Evolutionary conservation across 495 filamentous ascomycete species (phyloP).

Genomic region (Aspergillus cristatus): DNA sequence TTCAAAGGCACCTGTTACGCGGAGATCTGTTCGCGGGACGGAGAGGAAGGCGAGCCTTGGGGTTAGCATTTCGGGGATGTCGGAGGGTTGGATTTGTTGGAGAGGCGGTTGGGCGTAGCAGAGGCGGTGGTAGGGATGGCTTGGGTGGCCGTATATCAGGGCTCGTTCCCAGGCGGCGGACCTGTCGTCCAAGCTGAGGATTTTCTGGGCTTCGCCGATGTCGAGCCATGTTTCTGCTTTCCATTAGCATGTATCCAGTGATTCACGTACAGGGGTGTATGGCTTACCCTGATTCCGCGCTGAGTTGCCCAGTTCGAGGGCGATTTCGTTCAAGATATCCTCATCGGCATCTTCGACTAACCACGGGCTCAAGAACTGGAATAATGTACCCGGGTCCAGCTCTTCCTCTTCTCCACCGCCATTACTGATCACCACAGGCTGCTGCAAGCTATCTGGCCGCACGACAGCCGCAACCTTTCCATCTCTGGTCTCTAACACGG

Average conservation of each 20-base stretch:
- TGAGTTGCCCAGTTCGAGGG: constrained; percentile 2
- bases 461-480: constrained; percentile 1
- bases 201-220: constrained; percentile 18
- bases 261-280: not conserved
- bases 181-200: constrained; percentile 37
- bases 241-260: constrained; percentile 2
- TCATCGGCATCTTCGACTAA: constrained; percentile 1
- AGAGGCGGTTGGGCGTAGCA: constrained; percentile 11
- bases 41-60: constrained; percentile 10
- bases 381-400: not conserved
- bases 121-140: constrained; percentile 12
- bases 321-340: not conserved
- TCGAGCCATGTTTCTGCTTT: constrained; percentile 6
- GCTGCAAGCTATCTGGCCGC: constrained; percentile 1
- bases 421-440: constrained; percentile 1
- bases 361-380: not conserved
- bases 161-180: constrained; percentile 11
- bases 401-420: constrained; percentile 16
- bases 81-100: constrained; percentile 4
- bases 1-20: constrained; percentile 3
- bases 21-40: constrained; percentile 5
- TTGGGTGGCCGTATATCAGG: constrained; percentile 15
- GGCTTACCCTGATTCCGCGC: constrained; percentile 5
- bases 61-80: constrained; percentile 8
- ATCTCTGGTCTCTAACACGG: not conserved